Conservation (phyloP, 1,284 basidiomycete genomes). For the Amylostereum areolatum region DNA sequence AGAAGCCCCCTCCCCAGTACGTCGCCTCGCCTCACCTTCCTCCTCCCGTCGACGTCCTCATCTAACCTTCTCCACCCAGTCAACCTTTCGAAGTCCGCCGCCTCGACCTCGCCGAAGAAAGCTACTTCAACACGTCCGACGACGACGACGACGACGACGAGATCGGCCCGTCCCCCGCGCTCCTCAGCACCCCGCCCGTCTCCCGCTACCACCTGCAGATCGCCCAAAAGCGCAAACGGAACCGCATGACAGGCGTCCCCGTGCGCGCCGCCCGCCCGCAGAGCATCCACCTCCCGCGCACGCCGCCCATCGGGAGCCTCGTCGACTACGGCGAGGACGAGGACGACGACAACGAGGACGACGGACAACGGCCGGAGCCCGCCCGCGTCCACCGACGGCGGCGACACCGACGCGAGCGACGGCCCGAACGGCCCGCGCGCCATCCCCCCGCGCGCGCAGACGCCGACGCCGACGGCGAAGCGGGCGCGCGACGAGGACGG, state of each 20-base stretch:
- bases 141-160: slow-evolving; percentile 55
- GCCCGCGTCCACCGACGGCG: neutral
- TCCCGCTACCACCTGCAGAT: too few species aligned
- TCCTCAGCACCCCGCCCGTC: slow-evolving; percentile 28
- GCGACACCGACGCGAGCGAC: neutral
- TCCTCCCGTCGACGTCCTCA: slow-evolving; percentile 7
- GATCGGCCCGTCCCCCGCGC: slow-evolving; percentile 21
- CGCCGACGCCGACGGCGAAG: slow-evolving; percentile 29
- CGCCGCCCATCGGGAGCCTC: slow-evolving; percentile 50
- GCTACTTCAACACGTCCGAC: slow-evolving; percentile 86
- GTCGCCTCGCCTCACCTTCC: slow-evolving; percentile 28
- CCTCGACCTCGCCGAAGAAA: slow-evolving; percentile 73
- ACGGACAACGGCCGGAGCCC: slow-evolving; percentile 14
- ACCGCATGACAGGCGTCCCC: neutral
- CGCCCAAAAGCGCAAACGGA: neutral
- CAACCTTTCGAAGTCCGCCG: slow-evolving; percentile 38
- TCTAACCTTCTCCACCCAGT: slow-evolving; percentile 1
- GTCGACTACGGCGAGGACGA: slow-evolving; percentile 63
- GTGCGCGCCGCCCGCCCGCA: neutral
- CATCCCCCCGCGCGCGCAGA: slow-evolving; percentile 29
- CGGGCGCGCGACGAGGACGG: slow-evolving; percentile 20
- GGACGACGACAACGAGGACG: slow-evolving; percentile 46
- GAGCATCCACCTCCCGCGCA: slow-evolving; percentile 27
- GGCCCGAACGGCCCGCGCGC: slow-evolving; percentile 16
- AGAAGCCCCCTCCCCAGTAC: slow-evolving; percentile 34